Evolutionary conservation across 768 basidiomycete genomes (phyloP), one percentile per base, ranked within the genome.

Genomic region (Serendipita indica): DNA sequence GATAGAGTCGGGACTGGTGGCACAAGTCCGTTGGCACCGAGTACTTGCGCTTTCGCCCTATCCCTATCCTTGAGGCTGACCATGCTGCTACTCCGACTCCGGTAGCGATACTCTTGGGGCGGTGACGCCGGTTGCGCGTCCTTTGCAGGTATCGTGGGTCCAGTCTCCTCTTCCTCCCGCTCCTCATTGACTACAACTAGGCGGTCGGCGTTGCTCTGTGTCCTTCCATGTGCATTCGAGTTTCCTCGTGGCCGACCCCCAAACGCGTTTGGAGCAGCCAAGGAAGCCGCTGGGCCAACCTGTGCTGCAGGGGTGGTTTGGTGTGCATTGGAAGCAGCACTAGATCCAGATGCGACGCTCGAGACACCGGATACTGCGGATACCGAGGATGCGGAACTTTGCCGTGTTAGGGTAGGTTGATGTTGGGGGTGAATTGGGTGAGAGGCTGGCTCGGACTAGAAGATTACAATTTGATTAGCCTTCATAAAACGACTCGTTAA

Each of bases 131-230:
- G 45, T 27, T 10, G 45, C 13, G 12, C 32, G 25, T 7, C 7
- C 16, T 4, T 20, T 20, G 49, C 49, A 20, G n/a, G 5, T 12
- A 16, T 30, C 16, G 22, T 18, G n/a, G 32, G 22, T 4, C 22
- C 33, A 46, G 72, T 74, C 58, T 76, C 77, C 32, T 67, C 65
- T 65, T 67, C 66, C 43, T 69, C 64, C 22, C 67, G 68, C 65
- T 87, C 86, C 66, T 88, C 86, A 60, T 77, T 74, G 60, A 89
- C 71, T 39, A 81, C 74, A 22, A 72, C 77, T 49, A 87, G 74
- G 58, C 76, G 76, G 61, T 54, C 74, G 74, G 34, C 73, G 76
- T 39, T 83, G 82, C 25, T 79, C 77, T 27, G 77, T 10, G 25
- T 75, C 32, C 81, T 73, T 56, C 69, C 69, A 63, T 85, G 83